Evolutionary conservation across 2,329 filamentous ascomycete species (phyloP).

Genomic region (Colletotrichum aenigma): DNA sequence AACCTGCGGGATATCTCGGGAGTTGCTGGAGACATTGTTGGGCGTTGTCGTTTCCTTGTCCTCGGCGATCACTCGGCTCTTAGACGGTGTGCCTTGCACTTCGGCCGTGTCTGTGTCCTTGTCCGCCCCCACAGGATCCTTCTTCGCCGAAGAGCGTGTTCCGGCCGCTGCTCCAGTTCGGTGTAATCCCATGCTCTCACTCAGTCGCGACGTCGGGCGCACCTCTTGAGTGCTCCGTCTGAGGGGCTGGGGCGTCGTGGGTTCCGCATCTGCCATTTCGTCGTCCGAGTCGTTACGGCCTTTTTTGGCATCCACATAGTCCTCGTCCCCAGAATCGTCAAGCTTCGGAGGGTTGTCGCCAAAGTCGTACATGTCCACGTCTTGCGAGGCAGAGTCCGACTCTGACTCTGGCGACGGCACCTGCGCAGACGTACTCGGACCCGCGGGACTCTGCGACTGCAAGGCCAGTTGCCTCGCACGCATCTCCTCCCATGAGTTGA

Average conservation of each 20-base stretch:
- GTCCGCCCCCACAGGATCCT: not conserved
- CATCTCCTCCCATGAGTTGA: constrained; percentile 16
- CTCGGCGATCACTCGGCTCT: not conserved
- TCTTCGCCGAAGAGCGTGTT: constrained; percentile 5
- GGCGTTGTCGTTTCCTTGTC: not conserved
- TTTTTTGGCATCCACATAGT: not conserved
- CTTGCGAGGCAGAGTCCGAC: not conserved
- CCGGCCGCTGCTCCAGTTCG: constrained; percentile 4
- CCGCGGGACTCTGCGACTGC: not conserved
- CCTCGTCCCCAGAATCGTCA: constrained; percentile 15
- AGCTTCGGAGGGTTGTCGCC: constrained; percentile 23
- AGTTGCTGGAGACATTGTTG: not conserved
- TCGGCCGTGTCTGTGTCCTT: constrained; percentile 1
- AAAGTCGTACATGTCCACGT: constrained; percentile 16
- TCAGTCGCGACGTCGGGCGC: constrained; percentile 4
- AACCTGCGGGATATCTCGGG: not conserved
- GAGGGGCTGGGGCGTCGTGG: not conserved
- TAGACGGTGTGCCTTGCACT: not conserved
- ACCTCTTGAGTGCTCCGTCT: constrained; percentile 17
- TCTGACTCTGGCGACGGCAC: constrained; percentile 7
- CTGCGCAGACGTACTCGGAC: not conserved
- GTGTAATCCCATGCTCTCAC: not conserved
- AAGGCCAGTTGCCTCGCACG: not conserved
- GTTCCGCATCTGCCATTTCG: not conserved
- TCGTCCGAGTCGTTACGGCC: not conserved